phyloP scores from a whole-genome alignment of 2,329 filamentous ascomycete species.

The Penicillium hordei region DNA sequence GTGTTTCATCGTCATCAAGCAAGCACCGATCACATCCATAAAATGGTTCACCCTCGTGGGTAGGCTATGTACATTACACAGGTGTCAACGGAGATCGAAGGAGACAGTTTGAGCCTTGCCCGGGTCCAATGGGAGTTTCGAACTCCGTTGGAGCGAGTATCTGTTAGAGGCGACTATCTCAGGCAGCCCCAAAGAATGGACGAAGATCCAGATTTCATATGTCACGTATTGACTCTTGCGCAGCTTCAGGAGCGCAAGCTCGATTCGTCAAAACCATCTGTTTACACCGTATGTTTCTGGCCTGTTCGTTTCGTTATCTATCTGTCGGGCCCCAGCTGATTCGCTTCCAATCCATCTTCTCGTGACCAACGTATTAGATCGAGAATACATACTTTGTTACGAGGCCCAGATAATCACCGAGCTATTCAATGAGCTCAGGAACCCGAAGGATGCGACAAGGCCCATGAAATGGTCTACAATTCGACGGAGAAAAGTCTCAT shows the following conservation, averaged over 20 bases:
- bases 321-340: no score
- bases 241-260: slow-evolving; percentile 12
- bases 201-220: slow-evolving; percentile 19
- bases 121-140: not conserved
- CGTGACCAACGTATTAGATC: no score
- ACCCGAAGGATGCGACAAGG: no score
- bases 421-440: no score
- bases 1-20: slow-evolving; percentile 6
- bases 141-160: not conserved
- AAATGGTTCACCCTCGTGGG: not conserved
- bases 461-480: no score
- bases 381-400: no score
- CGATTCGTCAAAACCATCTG: not conserved
- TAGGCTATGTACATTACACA: slow-evolving; percentile 16
- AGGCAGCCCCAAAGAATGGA: slow-evolving; percentile 15
- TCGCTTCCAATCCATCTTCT: no score
- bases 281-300: not conserved
- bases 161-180: not conserved
- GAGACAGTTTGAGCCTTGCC: not conserved
- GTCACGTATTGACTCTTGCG: slow-evolving; percentile 16
- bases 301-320: no score
- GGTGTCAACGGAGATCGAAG: slow-evolving; percentile 4
- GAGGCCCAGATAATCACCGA: no score
- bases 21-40: not conserved
- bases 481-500: no score